phyloP scores from a whole-genome alignment of 345 rosid genomes.

The Eucalyptus albens region DNA sequence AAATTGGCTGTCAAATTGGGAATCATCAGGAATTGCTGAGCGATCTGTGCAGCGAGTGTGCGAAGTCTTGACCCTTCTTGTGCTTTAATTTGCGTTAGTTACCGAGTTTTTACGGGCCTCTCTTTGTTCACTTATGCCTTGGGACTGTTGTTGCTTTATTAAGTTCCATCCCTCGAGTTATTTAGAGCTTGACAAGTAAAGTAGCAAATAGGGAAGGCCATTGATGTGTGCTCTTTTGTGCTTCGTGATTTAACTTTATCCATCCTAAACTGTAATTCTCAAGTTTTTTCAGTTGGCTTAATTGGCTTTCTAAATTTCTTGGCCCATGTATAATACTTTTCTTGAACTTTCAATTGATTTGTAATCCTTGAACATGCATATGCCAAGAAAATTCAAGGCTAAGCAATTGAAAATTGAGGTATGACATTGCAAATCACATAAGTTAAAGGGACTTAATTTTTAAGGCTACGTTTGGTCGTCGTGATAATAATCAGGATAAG shows the following conservation, averaged over 20 bases:
- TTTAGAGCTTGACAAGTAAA: not conserved
- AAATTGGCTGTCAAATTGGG: not conserved
- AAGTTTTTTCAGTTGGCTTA: not conserved
- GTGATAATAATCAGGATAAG: too few relatives aligned
- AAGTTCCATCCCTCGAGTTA: not conserved
- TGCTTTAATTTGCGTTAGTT: not conserved
- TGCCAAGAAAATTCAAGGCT: not conserved
- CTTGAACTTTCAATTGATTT: not conserved
- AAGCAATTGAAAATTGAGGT: not conserved
- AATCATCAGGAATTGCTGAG: not conserved
- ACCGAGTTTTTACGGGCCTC: not conserved
- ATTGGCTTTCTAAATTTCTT: not conserved
- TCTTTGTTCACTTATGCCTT: not conserved
- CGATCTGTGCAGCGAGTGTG: not conserved
- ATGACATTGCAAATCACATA: not conserved
- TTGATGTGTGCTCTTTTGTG: not conserved
- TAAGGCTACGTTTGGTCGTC: too few relatives aligned
- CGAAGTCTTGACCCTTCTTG: not conserved
- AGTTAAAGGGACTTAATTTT: not conserved
- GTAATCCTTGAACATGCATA: not conserved
- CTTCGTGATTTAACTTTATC: not conserved
- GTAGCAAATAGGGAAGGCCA: not conserved
- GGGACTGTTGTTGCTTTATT: not conserved
- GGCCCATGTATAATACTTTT: rapidly evolving
- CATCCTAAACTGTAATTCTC: not conserved